Base-by-base conservation (phyloP, 306 rosid species). In the Crotalaria pallida region DNA sequence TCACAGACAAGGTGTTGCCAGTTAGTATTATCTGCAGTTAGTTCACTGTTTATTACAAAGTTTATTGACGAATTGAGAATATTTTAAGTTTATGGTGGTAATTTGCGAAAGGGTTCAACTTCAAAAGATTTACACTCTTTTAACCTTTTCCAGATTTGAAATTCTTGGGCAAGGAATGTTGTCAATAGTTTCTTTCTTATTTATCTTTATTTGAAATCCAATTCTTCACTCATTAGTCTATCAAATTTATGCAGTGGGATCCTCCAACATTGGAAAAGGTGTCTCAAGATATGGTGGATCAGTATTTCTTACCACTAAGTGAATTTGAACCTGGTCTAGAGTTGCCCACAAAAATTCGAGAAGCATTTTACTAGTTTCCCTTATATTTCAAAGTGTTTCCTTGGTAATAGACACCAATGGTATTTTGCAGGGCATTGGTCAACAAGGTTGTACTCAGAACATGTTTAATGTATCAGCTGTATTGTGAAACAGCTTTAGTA, bases 251-350 rank as follows among this genome's bases (percentile, higher is more conserved):
- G 76, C 96, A 90, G 96, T 90, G 98, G 98, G 84, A 93, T 84
- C 98, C 98, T 78, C 96, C 97, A n/a, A 90, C 77, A 17, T 71
- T 93, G 75, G 96, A 87, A 36, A 83, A 76, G 80, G 96, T 93
- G 47, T 84, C 94, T 43, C 44, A 72, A 71, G 97, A 90, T 65
- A 85, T 90, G 98, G 96, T 93, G 74, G 88, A 82, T 67, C 87
- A 77, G 13, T 93, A 86, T 83, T 93, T 93, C 71, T 81, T 77
- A 72, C 90, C 86, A 50, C 64, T 85, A 2, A 83, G 79, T 59
- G 88, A 81, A 52, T 58, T 40, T 44, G 98, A 94, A 84, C 85
- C 96, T 36, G 94, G 80, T 59, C 69, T 94, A 7, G 97, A 87
- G 58, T 82, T 90, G 15, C 96, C 94, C 23, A 87, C 92, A 29